Evolutionary conservation across 352 stramenopile species (phyloP).

Genomic region (Achlya hypogyna): DNA sequence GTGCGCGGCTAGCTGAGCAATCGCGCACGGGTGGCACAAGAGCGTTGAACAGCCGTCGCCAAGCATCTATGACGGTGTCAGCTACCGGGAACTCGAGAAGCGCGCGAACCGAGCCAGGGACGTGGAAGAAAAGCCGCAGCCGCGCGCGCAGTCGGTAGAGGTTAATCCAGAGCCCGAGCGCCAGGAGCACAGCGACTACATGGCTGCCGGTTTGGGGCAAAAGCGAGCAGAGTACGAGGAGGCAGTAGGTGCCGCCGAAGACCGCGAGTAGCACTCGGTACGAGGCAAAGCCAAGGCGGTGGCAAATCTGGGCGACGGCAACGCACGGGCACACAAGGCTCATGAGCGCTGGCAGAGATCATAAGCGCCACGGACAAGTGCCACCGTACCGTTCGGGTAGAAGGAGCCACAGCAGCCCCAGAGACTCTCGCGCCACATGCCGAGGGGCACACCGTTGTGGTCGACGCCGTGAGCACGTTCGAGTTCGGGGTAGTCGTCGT

Average conservation of each 20-base stretch:
- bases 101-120: background rate
- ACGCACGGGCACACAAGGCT: slow-evolving; percentile 3
- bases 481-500: background rate
- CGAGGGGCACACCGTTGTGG: slow-evolving; percentile 58
- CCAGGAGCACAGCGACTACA: background rate
- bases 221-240: background rate
- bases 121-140: background rate
- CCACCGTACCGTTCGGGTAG: slow-evolving; percentile 43
- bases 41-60: slow-evolving; percentile 8
- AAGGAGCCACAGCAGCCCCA: slow-evolving; percentile 65
- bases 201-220: background rate
- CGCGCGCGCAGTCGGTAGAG: slow-evolving; percentile 9
- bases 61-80: background rate
- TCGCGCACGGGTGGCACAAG: background rate
- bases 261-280: background rate
- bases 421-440: slow-evolving; percentile 59
- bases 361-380: background rate
- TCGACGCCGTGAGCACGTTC: slow-evolving; percentile 31
- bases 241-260: background rate
- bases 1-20: slow-evolving; percentile 12
- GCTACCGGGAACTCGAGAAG: background rate
- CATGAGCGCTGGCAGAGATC: slow-evolving; percentile 5
- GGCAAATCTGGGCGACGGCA: background rate
- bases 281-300: background rate
- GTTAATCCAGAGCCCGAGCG: slow-evolving; percentile 3